Percentiles rank a stretch among this genome's conserved stretches.
Evolutionary conservation across 2,329 filamentous ascomycete genomes (phyloP).

Genomic region (Fusarium luffae): DNA sequence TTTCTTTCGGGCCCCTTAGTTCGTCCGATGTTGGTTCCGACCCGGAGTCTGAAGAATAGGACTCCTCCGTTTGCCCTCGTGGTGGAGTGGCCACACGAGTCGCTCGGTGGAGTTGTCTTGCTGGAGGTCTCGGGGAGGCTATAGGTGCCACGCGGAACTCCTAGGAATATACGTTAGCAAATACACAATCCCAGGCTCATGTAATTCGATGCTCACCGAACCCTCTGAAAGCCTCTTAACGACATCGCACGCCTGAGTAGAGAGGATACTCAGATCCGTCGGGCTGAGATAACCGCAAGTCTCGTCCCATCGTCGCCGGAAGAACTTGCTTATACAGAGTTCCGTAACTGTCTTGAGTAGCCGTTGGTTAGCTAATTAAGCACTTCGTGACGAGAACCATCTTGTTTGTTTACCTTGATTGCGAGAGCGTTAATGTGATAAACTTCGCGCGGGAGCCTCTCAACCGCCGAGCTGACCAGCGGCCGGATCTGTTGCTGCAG

Average conservation of each 20-base stretch:
- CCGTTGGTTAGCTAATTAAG: conserved; percentile 12
- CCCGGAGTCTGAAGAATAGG: background rate
- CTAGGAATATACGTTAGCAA: conserved; percentile 16
- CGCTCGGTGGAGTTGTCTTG: background rate
- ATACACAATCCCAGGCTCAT: background rate
- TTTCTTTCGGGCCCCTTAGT: background rate
- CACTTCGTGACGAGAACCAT: background rate
- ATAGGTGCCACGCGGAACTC: conserved; percentile 5
- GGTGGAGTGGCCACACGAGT: background rate
- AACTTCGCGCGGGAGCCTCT: conserved; percentile 36
- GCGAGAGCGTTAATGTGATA: conserved; percentile 47
- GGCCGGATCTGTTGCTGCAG: conserved; percentile 50
- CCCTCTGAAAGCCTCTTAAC: conserved; percentile 36
- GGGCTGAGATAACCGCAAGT: conserved; percentile 28
- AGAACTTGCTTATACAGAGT: conserved; percentile 39
- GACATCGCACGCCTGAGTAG: conserved; percentile 24
- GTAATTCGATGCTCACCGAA: conserved; percentile 32
- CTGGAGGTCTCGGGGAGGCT: background rate
- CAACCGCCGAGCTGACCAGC: conserved; percentile 45
- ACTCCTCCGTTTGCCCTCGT: background rate
- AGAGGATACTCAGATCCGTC: conserved; percentile 36
- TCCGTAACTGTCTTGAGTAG: conserved; percentile 40
- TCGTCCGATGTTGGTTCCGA: background rate
- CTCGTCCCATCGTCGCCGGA: conserved; percentile 43
- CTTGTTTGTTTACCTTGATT: conserved; percentile 42